Evolutionary conservation across 2,329 filamentous ascomycete species (phyloP).

Genomic region (Cladosporium velox): DNA sequence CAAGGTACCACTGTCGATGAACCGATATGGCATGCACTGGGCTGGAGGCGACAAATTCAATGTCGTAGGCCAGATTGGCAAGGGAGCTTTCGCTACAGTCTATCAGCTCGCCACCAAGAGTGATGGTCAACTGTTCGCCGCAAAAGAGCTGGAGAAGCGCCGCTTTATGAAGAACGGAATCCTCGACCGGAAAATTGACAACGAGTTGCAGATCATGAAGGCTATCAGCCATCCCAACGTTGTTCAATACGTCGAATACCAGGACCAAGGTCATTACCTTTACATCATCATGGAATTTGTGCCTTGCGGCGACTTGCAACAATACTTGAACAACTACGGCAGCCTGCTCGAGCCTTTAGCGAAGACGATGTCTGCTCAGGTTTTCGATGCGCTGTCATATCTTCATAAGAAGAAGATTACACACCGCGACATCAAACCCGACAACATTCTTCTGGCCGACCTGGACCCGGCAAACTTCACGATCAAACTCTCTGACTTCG

Average conservation of each 20-base stretch:
- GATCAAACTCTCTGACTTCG: slow-evolving; percentile 95
- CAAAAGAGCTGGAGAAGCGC: slow-evolving; percentile 92
- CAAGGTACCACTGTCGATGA: slow-evolving; percentile 28
- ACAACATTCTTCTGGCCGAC: slow-evolving; percentile 87
- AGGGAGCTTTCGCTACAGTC: slow-evolving; percentile 92
- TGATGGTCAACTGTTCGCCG: slow-evolving; percentile 80
- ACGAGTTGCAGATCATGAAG: slow-evolving; percentile 96
- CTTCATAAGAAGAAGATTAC: slow-evolving; percentile 87
- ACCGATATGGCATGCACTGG: slow-evolving; percentile 69
- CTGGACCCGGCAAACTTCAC: slow-evolving; percentile 63
- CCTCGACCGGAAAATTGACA: slow-evolving; percentile 87
- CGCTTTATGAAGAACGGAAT: slow-evolving; percentile 91
- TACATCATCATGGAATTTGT: slow-evolving; percentile 99
- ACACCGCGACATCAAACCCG: slow-evolving; percentile 97
- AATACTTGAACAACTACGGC: slow-evolving; percentile 64
- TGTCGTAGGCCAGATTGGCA: slow-evolving; percentile 76
- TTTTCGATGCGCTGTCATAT: slow-evolving; percentile 81
- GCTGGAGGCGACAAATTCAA: slow-evolving; percentile 84
- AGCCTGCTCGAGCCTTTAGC: slow-evolving; percentile 67
- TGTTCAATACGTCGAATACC: slow-evolving; percentile 85
- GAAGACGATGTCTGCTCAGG: slow-evolving; percentile 72
- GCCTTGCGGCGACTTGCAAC: slow-evolving; percentile 77
- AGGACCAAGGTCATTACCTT: slow-evolving; percentile 76
- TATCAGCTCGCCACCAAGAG: slow-evolving; percentile 86
- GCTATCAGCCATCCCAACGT: slow-evolving; percentile 82